These are phyloP conservation scores for Vinca major DNA, from an alignment of 305 asterid genomes.

Conservation along the genomic window DNA sequence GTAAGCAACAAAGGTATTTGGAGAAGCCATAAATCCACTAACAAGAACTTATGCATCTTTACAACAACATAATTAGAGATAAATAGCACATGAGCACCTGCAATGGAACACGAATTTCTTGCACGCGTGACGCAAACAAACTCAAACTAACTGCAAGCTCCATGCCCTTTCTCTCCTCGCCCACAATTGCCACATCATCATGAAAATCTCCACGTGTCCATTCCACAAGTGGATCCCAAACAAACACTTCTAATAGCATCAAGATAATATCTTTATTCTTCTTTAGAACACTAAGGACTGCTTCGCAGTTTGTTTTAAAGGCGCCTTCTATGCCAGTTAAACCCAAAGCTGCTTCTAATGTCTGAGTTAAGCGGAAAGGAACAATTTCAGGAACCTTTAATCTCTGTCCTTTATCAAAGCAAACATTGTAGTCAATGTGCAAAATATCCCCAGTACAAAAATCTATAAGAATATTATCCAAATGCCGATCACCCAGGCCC, in stretches of 20 bases:
- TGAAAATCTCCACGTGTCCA: slow-evolving; percentile 99
- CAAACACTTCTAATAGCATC: slow-evolving; percentile 90
- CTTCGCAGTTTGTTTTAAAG: slow-evolving; percentile 91
- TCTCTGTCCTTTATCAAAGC: slow-evolving; percentile 98
- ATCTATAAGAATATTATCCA: slow-evolving; percentile 95
- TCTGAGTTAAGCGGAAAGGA: slow-evolving; percentile 98
- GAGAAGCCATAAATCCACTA: neutral
- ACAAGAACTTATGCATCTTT: slow-evolving; percentile 4
- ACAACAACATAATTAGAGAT: slow-evolving; percentile 1
- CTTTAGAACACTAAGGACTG: slow-evolving; percentile 81
- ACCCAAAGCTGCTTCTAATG: slow-evolving; percentile 93
- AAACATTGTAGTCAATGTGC: slow-evolving; percentile 98
- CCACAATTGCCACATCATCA: slow-evolving; percentile 98
- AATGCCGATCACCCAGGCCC: slow-evolving; percentile 96
- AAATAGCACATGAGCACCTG: slow-evolving; percentile 48
- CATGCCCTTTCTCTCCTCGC: slow-evolving; percentile 99
- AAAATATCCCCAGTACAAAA: slow-evolving; percentile 87
- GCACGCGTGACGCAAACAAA: slow-evolving; percentile 95
- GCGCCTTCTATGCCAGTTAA: slow-evolving; percentile 93
- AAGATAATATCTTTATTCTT: slow-evolving; percentile 90
- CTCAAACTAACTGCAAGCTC: slow-evolving; percentile 99
- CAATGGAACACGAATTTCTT: slow-evolving; percentile 93
- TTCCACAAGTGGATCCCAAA: slow-evolving; percentile 99
- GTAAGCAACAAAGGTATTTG: neutral
- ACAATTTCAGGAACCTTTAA: slow-evolving; percentile 96